A percentile compares a stretch with the other conserved stretches of the same genome.
phyloP scores from a whole-genome alignment of 2,329 filamentous ascomycete species.

The Botrytis medusae region DNA sequence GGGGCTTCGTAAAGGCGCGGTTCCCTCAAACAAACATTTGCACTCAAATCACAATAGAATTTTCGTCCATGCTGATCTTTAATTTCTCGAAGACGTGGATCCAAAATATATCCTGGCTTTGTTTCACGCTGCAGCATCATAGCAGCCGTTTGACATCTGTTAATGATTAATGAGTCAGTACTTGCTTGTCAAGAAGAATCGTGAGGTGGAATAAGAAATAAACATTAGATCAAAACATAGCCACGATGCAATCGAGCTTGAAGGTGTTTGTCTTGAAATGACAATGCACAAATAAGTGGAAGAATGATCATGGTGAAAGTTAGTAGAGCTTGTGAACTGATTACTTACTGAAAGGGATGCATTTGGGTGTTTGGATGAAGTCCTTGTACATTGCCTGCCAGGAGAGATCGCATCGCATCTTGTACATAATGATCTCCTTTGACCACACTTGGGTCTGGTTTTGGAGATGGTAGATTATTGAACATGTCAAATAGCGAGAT shows the following conservation, averaged over 20 bases:
- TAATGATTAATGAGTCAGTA: not conserved
- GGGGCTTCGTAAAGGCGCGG: constrained; percentile 72
- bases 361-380: constrained; percentile 58
- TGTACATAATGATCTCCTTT: constrained; percentile 49
- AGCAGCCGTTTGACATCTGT: constrained; percentile 65
- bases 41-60: constrained; percentile 71
- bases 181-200: not conserved
- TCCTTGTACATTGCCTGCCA: constrained; percentile 55
- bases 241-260: not conserved
- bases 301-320: not conserved
- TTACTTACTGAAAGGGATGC: constrained; percentile 66
- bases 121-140: constrained; percentile 81
- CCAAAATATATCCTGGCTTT: constrained; percentile 61
- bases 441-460: constrained; percentile 53
- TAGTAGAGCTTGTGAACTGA: not conserved
- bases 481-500: constrained; percentile 67
- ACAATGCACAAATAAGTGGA: not conserved
- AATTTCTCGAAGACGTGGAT: constrained; percentile 67
- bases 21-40: constrained; percentile 61
- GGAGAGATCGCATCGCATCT: constrained; percentile 55
- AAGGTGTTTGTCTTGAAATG: not conserved
- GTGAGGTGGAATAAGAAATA: not conserved
- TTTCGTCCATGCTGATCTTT: constrained; percentile 57
- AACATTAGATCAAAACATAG: not conserved
- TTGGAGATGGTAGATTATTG: constrained; percentile 69